A percentile compares a stretch with the other conserved stretches of the same genome.
Conservation (phyloP, 2,329 filamentous ascomycete species). For the Mycosphaerella sp. region DNA sequence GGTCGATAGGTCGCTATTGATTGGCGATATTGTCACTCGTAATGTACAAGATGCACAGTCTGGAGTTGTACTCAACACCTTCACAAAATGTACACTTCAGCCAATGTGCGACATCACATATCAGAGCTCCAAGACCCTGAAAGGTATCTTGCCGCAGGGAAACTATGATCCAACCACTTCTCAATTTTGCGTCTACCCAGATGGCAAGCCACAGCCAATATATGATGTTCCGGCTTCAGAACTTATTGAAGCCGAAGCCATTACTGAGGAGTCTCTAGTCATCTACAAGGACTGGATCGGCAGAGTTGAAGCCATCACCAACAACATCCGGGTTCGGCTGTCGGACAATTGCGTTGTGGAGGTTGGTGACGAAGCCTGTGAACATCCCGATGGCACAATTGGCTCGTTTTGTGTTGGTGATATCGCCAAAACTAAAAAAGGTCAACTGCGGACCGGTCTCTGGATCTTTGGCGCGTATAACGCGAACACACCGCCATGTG, state of each 20-base stretch:
- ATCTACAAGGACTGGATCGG: conserved; percentile 54
- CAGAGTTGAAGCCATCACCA: conserved; percentile 44
- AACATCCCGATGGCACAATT: conserved; percentile 29
- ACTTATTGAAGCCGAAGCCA: conserved; percentile 31
- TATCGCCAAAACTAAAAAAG: conserved; percentile 47
- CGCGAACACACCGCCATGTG: conserved; percentile 45
- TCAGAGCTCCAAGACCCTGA: conserved; percentile 16
- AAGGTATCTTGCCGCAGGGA: conserved; percentile 23
- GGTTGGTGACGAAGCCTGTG: conserved; percentile 41
- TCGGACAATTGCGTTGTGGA: conserved; percentile 51
- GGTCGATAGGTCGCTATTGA: conserved; percentile 49
- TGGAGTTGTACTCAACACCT: conserved; percentile 49
- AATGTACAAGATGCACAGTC: conserved; percentile 45
- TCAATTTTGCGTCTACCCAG: conserved; percentile 15
- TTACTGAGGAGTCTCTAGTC: conserved; percentile 47
- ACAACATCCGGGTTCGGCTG: conserved; percentile 48
- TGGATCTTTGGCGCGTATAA: conserved; percentile 51
- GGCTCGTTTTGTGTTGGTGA: conserved; percentile 43
- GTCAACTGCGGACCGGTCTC: conserved; percentile 46
- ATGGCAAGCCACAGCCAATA: conserved; percentile 20
- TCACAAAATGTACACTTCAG: conserved; percentile 42
- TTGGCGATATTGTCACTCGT: conserved; percentile 52
- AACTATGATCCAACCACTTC: conserved; percentile 10
- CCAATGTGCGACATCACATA: conserved; percentile 29
- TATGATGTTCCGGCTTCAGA: conserved; percentile 31